phyloP scores from a whole-genome alignment of 208 protist genomes.

The Naegleria fowleri region DNA sequence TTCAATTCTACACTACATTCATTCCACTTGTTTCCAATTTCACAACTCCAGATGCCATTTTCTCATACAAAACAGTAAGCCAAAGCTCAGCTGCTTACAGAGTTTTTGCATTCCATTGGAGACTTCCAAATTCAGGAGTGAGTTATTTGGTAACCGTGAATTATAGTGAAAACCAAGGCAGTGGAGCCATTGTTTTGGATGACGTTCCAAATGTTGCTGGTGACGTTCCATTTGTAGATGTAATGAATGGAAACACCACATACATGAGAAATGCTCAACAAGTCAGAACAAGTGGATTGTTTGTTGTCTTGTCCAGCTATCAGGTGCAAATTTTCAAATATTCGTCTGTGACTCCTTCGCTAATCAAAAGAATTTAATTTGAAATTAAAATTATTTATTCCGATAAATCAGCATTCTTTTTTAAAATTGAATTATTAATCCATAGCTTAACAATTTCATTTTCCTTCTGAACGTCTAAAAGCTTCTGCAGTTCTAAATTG shows the following conservation, averaged over 20 bases:
- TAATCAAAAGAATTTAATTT: background rate
- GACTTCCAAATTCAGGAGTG: background rate
- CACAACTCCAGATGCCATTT: conserved; percentile 40
- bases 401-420: background rate
- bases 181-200: background rate
- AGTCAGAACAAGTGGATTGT: background rate
- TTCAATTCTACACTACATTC: conserved; percentile 49
- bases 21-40: conserved; percentile 45
- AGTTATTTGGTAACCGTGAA: background rate
- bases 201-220: background rate
- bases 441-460: background rate
- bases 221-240: background rate
- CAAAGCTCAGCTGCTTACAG: too few relatives aligned
- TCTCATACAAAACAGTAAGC: background rate
- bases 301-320: background rate
- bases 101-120: background rate
- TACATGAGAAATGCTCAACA: background rate
- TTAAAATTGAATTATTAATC: background rate
- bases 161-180: conserved; percentile 5
- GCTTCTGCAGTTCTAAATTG: background rate
- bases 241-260: background rate
- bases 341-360: background rate
- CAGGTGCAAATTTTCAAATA: conserved; percentile 14
- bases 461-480: background rate
- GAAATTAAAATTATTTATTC: background rate